phyloP scores from a whole-genome alignment of 1,139 yeast genomes.

The Debaryomycetaceae sp. region DNA sequence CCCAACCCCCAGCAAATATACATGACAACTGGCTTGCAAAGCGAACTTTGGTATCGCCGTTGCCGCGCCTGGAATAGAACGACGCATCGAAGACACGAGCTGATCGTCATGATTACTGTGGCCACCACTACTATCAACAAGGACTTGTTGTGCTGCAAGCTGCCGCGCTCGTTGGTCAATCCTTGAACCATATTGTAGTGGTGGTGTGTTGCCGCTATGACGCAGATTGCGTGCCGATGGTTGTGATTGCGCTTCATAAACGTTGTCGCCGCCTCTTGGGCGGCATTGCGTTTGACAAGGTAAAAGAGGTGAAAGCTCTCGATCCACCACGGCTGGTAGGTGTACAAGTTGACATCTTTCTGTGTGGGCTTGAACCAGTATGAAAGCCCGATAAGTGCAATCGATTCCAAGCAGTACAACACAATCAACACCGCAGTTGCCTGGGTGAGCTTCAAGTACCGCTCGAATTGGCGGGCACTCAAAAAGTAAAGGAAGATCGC shows the following conservation, averaged over 20 bases:
- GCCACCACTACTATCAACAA: slow-evolving; percentile 46
- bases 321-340: slow-evolving; percentile 80
- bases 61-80: slow-evolving; percentile 41
- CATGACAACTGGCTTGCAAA: slow-evolving; percentile 48
- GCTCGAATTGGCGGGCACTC: slow-evolving; percentile 37
- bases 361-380: slow-evolving; percentile 54
- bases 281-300: slow-evolving; percentile 48
- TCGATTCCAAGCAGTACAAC: slow-evolving; percentile 55
- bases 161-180: slow-evolving; percentile 40
- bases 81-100: slow-evolving; percentile 54
- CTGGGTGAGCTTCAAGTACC: slow-evolving; percentile 55
- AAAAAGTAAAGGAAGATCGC: slow-evolving; percentile 60
- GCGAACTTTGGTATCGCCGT: slow-evolving; percentile 16
- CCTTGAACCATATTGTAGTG: slow-evolving; percentile 40
- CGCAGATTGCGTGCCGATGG: slow-evolving; percentile 48
- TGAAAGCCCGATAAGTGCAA: slow-evolving; percentile 46
- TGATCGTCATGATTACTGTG: slow-evolving; percentile 50
- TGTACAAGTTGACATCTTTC: slow-evolving; percentile 48
- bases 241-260: slow-evolving; percentile 47
- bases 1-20: slow-evolving; percentile 55
- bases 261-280: slow-evolving; percentile 43
- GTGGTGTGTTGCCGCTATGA: slow-evolving; percentile 44
- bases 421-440: slow-evolving; percentile 56
- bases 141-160: slow-evolving; percentile 45
- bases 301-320: slow-evolving; percentile 55